These are phyloP conservation scores for Penicillium hordei DNA, from an alignment of 2,329 filamentous ascomycete genomes.

Conservation along the genomic window DNA sequence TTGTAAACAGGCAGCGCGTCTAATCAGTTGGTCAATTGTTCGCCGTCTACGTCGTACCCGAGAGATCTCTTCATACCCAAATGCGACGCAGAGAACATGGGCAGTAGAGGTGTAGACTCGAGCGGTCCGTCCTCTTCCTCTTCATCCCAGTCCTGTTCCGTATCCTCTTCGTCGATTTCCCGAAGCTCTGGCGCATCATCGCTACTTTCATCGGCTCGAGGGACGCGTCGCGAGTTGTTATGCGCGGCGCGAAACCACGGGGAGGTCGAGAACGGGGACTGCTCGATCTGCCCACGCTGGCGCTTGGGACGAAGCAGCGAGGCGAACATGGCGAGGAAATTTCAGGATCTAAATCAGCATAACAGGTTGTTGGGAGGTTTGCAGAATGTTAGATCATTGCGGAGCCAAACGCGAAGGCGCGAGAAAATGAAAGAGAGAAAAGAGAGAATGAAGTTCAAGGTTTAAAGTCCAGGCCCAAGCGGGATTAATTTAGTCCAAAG, in stretches of 20 bases:
- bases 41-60: not conserved
- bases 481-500: conserved; percentile 2
- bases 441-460: not conserved
- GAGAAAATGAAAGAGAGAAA: not conserved
- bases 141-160: conserved; percentile 39
- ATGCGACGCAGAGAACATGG: conserved; percentile 76
- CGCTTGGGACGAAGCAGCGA: conserved; percentile 25
- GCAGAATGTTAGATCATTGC: conserved; percentile 2
- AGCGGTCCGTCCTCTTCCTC: conserved; percentile 46
- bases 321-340: conserved; percentile 19
- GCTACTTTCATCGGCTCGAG: conserved; percentile 10
- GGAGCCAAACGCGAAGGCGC: not conserved
- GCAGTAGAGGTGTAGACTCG: conserved; percentile 59
- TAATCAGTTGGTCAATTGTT: conserved; percentile 36
- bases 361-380: not conserved
- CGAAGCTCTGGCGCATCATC: conserved; percentile 25
- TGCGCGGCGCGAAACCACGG: conserved; percentile 18
- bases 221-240: conserved; percentile 11
- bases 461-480: conserved; percentile 1
- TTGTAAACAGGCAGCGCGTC: conserved; percentile 86
- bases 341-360: conserved; percentile 14
- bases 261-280: conserved; percentile 18
- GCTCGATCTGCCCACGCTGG: conserved; percentile 18
- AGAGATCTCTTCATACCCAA: conserved; percentile 56
- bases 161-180: conserved; percentile 42